A percentile compares a stretch with the other conserved stretches of the same genome.
phyloP scores from a whole-genome alignment of 2,329 filamentous ascomycete species.

The Onygena corvina region DNA sequence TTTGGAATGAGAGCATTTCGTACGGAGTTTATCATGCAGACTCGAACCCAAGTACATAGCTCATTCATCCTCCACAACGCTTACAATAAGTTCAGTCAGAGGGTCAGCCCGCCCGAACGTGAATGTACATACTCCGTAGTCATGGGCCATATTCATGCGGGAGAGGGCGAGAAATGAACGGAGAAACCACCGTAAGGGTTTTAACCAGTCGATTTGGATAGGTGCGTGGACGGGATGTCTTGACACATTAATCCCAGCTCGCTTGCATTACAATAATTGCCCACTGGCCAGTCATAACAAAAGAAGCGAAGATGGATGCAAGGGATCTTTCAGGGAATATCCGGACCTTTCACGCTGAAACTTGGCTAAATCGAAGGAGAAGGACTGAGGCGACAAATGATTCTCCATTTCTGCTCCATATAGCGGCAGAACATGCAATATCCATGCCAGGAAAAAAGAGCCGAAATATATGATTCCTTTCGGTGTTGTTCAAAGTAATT shows the following conservation, averaged over 20 bases:
- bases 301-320: background rate
- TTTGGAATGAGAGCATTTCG: too few species aligned
- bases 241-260: conserved; percentile 4
- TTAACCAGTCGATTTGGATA: too few species aligned
- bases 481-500: background rate
- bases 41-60: too few species aligned
- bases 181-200: too few species aligned
- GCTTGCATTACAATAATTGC: background rate
- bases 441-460: background rate
- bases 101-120: too few species aligned
- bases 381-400: background rate
- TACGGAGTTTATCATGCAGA: too few species aligned
- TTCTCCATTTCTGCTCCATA: background rate
- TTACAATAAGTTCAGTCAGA: too few species aligned
- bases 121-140: too few species aligned
- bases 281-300: background rate
- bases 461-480: background rate
- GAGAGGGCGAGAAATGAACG: too few species aligned
- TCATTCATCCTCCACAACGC: too few species aligned
- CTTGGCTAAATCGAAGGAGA: background rate
- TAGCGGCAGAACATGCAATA: background rate
- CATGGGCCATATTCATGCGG: too few species aligned
- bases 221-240: too few species aligned
- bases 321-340: conserved; percentile 3
- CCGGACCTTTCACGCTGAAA: background rate